A percentile compares a stretch with the other conserved stretches of the same genome.
Evolutionary conservation across 2,329 filamentous ascomycete species (phyloP).

Genomic region (Rhynchosporium secalis): DNA sequence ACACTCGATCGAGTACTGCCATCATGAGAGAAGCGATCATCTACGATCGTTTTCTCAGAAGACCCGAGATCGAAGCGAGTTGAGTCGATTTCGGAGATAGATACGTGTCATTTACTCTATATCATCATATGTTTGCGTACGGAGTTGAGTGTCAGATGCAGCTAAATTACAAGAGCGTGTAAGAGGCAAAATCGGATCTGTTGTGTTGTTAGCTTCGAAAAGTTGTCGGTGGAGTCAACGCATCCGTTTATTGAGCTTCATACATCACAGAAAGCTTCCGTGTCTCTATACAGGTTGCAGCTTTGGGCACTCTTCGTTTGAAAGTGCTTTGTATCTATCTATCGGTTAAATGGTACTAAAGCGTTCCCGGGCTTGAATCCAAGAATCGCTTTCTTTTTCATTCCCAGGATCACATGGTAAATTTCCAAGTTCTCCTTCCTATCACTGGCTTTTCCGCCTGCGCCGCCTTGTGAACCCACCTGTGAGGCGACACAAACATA

Average conservation of each 20-base stretch:
- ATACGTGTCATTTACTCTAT: no score
- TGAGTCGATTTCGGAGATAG: no score
- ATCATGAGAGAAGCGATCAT: no score
- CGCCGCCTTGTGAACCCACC: constrained; percentile 7
- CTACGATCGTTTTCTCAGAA: no score
- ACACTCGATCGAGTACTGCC: no score
- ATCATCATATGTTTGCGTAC: no score
- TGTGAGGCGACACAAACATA: constrained; percentile 4
- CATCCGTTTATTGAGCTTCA: neutral
- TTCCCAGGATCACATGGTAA: neutral
- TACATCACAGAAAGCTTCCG: neutral
- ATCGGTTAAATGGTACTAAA: neutral
- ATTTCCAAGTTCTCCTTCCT: neutral
- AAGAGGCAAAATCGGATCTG: neutral
- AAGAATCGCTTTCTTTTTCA: neutral
- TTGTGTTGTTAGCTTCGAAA: neutral
- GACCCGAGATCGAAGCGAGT: no score
- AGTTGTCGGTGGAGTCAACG: neutral
- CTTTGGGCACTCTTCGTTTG: neutral
- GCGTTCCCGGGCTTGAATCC: neutral
- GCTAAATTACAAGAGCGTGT: no score
- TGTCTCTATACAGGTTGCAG: neutral
- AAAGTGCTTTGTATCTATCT: neutral
- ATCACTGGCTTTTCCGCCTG: constrained; percentile 4
- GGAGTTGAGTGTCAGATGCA: no score